Evolutionary conservation across 805 yeast genomes (phyloP).

Genomic region (Blastobotrys muscicola): DNA sequence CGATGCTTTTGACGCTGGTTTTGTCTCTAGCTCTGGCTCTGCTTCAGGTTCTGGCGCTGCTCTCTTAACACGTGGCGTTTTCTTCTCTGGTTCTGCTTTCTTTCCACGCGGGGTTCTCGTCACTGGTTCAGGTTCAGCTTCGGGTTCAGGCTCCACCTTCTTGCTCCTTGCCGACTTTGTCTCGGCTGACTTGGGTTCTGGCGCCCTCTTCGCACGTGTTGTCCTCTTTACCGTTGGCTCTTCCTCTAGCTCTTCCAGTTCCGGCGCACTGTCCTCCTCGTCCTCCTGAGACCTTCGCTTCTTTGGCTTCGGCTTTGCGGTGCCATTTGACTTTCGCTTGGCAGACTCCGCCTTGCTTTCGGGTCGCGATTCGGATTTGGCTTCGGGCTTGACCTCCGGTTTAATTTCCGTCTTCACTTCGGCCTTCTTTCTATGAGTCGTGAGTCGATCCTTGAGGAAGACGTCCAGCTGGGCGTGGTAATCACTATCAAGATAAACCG

Average conservation of each 20-base stretch:
- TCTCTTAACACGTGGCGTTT: no score
- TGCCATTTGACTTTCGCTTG: conserved; percentile 18
- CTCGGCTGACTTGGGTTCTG: conserved; percentile 12
- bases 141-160: conserved; percentile 15
- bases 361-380: conserved; percentile 1
- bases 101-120: conserved; percentile 9
- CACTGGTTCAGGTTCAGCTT: no score
- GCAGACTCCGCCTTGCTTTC: neutral
- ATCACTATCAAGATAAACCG: conserved; percentile 45
- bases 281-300: conserved; percentile 15
- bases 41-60: no score
- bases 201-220: conserved; percentile 15
- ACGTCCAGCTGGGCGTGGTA: conserved; percentile 21
- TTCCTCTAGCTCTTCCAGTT: conserved; percentile 12
- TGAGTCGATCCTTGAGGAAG: conserved; percentile 1
- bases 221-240: conserved; percentile 12
- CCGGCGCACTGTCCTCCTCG: no score
- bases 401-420: neutral
- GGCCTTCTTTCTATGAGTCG: neutral
- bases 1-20: no score
- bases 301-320: conserved; percentile 22
- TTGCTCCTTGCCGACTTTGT: conserved; percentile 15
- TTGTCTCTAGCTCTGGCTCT: no score
- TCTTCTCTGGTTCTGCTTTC: no score
- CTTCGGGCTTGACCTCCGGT: neutral